Conservation (phyloP, 2,329 filamentous ascomycete genomes). For the Fusarium oxysporum region DNA sequence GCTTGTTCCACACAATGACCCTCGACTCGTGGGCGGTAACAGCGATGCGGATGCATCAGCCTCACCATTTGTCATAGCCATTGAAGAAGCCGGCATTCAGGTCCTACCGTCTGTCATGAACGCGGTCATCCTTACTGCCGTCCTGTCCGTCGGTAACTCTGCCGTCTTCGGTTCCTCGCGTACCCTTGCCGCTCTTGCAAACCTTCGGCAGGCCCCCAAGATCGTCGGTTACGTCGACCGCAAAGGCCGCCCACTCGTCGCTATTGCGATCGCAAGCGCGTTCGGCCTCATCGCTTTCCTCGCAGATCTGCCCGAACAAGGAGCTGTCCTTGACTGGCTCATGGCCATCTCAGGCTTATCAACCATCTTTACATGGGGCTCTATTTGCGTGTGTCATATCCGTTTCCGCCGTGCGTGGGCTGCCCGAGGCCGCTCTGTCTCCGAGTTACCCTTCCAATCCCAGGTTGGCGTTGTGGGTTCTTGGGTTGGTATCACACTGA, state of each 20-base stretch:
- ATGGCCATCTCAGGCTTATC: constrained; percentile 78
- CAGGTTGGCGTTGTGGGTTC: constrained; percentile 84
- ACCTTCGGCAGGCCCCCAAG: constrained; percentile 84
- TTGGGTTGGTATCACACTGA: constrained; percentile 82
- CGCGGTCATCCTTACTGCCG: constrained; percentile 90
- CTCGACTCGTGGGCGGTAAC: constrained; percentile 67
- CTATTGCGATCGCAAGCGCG: constrained; percentile 74
- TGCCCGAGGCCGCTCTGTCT: constrained; percentile 73
- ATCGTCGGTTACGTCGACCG: constrained; percentile 85
- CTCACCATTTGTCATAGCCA: constrained; percentile 94
- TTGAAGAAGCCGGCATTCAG: constrained; percentile 83
- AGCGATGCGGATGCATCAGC: constrained; percentile 75
- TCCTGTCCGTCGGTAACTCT: constrained; percentile 91
- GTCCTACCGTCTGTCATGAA: constrained; percentile 92
- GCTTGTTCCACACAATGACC: constrained; percentile 79
- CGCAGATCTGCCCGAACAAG: constrained; percentile 70
- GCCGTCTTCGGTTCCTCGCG: constrained; percentile 92
- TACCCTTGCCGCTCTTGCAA: constrained; percentile 88
- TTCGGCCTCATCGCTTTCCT: constrained; percentile 84
- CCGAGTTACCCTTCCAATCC: constrained; percentile 83
- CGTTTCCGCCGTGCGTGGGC: constrained; percentile 89
- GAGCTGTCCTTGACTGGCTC: constrained; percentile 81
- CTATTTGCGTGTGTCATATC: constrained; percentile 91
- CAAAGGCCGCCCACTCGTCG: constrained; percentile 80
- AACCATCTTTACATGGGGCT: constrained; percentile 82